Conservation (phyloP, 768 basidiomycete genomes). For the Termitomyces sp. region DNA sequence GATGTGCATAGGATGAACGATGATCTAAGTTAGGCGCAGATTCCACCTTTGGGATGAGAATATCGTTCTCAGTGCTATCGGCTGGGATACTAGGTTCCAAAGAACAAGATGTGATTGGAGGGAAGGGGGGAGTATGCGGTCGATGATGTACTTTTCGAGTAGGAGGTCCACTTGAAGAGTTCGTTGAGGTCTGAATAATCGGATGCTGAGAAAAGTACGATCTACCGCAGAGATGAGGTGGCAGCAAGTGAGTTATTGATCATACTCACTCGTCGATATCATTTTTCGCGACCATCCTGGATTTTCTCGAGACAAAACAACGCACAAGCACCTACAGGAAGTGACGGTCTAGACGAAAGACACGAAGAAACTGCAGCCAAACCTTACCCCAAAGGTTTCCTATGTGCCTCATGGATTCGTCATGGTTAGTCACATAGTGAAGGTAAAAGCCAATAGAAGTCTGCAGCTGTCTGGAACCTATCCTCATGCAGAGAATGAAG, state of each 20-base stretch:
- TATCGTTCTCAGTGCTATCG: not conserved
- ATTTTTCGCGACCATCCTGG: not conserved
- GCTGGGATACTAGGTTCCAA: not conserved
- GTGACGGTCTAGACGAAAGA: not conserved
- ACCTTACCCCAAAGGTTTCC: not conserved
- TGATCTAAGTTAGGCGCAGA: not conserved
- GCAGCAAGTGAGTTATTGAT: not conserved
- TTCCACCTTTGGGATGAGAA: not conserved
- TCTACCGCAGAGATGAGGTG: not conserved
- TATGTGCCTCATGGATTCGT: conserved; percentile 9
- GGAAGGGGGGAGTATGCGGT: conserved; percentile 10
- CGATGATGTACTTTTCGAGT: not conserved
- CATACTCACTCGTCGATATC: not conserved
- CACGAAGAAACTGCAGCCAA: not conserved
- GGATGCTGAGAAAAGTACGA: conserved; percentile 10
- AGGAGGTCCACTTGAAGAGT: not conserved
- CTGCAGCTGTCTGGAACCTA: not conserved
- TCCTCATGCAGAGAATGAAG: not conserved
- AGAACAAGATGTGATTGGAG: not conserved
- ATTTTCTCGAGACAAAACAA: not conserved
- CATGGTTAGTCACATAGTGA: conserved; percentile 7
- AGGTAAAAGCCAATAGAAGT: not conserved
- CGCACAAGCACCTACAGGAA: not conserved
- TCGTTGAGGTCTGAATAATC: not conserved
- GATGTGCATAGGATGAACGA: not conserved